A percentile compares a stretch with the other conserved stretches of the same genome.
Evolutionary conservation across 2,329 filamentous ascomycete species (phyloP).

Genomic region (Colletotrichum acutatum): DNA sequence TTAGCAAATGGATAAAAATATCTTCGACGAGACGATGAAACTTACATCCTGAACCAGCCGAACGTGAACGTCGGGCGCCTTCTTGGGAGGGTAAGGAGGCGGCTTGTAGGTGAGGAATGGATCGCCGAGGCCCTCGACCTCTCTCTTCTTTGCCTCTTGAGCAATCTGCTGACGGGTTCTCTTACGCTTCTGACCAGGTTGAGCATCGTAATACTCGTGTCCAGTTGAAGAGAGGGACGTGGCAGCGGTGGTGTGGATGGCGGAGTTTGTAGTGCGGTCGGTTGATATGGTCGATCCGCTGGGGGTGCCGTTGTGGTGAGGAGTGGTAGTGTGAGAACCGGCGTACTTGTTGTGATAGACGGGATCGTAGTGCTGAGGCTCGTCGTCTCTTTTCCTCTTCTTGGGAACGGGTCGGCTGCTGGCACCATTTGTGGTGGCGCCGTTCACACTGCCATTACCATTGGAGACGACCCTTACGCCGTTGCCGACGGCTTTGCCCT

Average conservation of each 20-base stretch:
- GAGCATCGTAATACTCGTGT: constrained; percentile 73
- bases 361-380: constrained; percentile 70
- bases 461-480: constrained; percentile 52
- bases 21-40: constrained; percentile 33
- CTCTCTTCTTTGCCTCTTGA: constrained; percentile 83
- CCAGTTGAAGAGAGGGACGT: constrained; percentile 78
- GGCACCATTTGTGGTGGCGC: constrained; percentile 44
- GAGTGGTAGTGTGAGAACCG: constrained; percentile 77
- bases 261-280: constrained; percentile 80
- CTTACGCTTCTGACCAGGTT: constrained; percentile 89
- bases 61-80: constrained; percentile 82
- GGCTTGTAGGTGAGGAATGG: constrained; percentile 84
- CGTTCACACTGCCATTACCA: constrained; percentile 42
- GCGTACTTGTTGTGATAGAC: constrained; percentile 77
- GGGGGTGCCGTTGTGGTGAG: constrained; percentile 73
- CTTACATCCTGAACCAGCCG: constrained; percentile 72
- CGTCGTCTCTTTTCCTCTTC: constrained; percentile 76
- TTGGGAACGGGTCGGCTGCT: constrained; percentile 69
- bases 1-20: neutral
- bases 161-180: constrained; percentile 84
- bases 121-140: constrained; percentile 76
- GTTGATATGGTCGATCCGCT: constrained; percentile 81
- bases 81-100: constrained; percentile 88
- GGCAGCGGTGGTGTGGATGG: constrained; percentile 85
- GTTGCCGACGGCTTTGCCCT: constrained; percentile 49